Conservation (phyloP, 2,329 filamentous ascomycete species). For the Helotiales sp. region DNA sequence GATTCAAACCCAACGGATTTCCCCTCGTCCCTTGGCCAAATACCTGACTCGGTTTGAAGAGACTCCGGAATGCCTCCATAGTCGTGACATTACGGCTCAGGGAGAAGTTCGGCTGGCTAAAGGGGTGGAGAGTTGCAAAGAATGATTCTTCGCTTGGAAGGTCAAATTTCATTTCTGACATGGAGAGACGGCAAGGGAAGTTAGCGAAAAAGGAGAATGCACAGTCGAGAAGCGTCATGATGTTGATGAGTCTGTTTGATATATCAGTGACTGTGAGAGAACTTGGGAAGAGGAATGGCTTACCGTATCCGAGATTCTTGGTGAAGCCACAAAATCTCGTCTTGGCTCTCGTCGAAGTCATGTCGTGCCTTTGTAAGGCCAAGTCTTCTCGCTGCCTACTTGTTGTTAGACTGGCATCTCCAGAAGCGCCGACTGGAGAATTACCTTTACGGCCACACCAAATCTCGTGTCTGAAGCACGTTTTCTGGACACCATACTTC, state of each 20-base stretch:
- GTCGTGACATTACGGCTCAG: conserved; percentile 46
- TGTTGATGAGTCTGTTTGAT: conserved; percentile 45
- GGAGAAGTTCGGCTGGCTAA: conserved; percentile 47
- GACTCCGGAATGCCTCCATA: conserved; percentile 46
- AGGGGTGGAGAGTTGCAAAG: conserved; percentile 49
- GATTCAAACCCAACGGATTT: conserved; percentile 31
- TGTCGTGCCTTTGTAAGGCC: conserved; percentile 47
- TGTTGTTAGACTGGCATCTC: neutral
- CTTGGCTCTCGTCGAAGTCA: conserved; percentile 44
- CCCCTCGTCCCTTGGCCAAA: conserved; percentile 13
- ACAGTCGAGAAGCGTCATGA: conserved; percentile 50
- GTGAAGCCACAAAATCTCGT: conserved; percentile 50
- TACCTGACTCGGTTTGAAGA: conserved; percentile 35
- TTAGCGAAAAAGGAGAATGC: conserved; percentile 53
- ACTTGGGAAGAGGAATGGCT: neutral
- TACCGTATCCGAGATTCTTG: conserved; percentile 51
- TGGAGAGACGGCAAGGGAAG: conserved; percentile 48
- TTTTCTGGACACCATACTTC: conserved; percentile 45
- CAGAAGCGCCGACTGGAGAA: neutral
- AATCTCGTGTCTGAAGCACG: conserved; percentile 51
- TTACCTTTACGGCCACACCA: conserved; percentile 48
- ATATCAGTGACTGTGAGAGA: neutral
- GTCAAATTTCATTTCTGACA: conserved; percentile 49
- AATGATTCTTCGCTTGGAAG: conserved; percentile 49
- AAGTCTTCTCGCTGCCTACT: conserved; percentile 47